Evolutionary conservation across 208 protist genomes (phyloP).

Genomic region (Entamoeba dispar): DNA sequence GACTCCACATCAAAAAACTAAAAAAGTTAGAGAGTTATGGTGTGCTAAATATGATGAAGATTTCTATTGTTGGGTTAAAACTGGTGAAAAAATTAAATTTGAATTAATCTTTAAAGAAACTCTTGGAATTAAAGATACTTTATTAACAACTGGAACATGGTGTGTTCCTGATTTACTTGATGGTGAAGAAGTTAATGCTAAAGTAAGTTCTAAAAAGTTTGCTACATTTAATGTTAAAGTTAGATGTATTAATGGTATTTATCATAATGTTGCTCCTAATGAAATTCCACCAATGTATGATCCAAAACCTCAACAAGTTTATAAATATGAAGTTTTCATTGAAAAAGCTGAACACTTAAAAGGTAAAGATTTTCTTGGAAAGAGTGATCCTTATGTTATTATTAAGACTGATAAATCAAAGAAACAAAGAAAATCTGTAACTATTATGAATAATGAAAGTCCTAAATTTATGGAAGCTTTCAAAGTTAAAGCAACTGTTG

Average conservation of each 20-base stretch:
- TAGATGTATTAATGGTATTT: background rate
- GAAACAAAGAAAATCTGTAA: background rate
- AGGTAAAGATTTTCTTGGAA: background rate
- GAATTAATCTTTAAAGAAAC: too few species aligned
- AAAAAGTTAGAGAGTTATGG: too few species aligned
- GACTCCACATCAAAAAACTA: too few species aligned
- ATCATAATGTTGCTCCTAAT: background rate
- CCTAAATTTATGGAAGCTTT: background rate
- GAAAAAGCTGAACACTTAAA: background rate
- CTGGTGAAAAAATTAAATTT: too few species aligned
- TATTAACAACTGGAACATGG: background rate
- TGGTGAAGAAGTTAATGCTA: background rate
- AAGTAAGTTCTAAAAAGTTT: background rate
- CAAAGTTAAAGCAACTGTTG: background rate
- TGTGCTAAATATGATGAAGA: too few species aligned
- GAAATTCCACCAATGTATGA: background rate
- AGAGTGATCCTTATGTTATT: background rate
- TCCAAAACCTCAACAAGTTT: background rate
- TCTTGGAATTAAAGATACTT: background rate
- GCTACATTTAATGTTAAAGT: background rate
- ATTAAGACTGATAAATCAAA: background rate
- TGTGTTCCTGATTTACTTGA: background rate
- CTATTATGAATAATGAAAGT: background rate
- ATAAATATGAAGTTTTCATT: background rate
- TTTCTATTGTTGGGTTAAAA: too few species aligned